Percentiles rank a stretch among this genome's conserved stretches.
Evolutionary conservation across 2,329 filamentous ascomycete genomes (phyloP).

Genomic region (Sporothrix inflata): DNA sequence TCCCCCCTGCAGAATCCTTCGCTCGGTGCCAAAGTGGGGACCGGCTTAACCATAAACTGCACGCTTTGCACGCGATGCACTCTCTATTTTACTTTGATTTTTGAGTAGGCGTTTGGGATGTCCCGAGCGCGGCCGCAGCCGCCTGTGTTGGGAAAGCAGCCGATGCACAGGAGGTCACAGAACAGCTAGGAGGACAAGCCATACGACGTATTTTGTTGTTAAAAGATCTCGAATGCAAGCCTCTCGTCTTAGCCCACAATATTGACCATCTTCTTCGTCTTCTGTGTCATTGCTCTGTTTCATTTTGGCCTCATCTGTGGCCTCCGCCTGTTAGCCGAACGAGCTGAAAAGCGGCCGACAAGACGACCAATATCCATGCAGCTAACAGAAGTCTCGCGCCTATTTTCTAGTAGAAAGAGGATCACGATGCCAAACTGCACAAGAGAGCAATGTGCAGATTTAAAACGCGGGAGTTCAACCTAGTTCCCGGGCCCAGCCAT

Average conservation of each 20-base stretch:
- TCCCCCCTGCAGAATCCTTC: conserved; percentile 4
- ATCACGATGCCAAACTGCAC: too few species aligned
- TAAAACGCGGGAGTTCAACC: background rate
- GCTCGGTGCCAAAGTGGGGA: background rate
- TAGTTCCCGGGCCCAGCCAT: background rate
- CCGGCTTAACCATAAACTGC: background rate
- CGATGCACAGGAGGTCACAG: background rate
- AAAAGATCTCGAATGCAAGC: too few species aligned
- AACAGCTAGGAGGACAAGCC: background rate
- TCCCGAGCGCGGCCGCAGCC: background rate
- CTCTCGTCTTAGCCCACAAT: too few species aligned
- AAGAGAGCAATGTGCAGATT: too few species aligned
- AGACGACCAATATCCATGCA: background rate
- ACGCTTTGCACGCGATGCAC: background rate
- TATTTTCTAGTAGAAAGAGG: background rate
- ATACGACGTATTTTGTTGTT: too few species aligned
- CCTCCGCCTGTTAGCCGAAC: background rate
- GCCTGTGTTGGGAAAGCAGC: background rate
- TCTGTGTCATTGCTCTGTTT: background rate
- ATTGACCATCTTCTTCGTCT: background rate
- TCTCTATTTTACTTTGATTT: background rate
- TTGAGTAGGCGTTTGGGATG: background rate
- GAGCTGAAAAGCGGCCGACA: background rate
- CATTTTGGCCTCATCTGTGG: background rate
- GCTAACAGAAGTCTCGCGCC: background rate